phyloP scores from a whole-genome alignment of 352 stramenopile genomes.

The Phytophthora sp. region DNA sequence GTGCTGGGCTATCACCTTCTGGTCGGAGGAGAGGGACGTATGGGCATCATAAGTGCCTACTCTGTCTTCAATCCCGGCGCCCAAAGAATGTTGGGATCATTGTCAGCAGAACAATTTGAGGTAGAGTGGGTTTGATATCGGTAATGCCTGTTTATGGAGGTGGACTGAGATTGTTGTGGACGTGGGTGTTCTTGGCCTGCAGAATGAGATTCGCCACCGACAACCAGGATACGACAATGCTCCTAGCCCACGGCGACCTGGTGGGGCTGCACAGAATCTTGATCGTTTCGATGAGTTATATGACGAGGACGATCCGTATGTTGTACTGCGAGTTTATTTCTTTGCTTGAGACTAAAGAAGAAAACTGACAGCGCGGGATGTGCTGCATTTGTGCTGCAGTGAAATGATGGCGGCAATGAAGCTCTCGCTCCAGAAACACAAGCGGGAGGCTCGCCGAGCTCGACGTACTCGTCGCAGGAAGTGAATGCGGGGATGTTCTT shows the following conservation, averaged over 20 bases:
- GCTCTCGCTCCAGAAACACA: slow-evolving; percentile 73
- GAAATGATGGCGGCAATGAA: slow-evolving; percentile 59
- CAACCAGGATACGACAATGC: slow-evolving; percentile 36
- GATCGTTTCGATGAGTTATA: slow-evolving; percentile 31
- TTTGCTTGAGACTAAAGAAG: background rate
- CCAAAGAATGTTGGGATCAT: slow-evolving; percentile 75
- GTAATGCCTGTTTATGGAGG: background rate
- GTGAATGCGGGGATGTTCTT: slow-evolving; percentile 16
- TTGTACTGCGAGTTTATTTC: slow-evolving; percentile 5
- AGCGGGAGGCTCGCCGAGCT: slow-evolving; percentile 54
- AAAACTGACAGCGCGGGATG: slow-evolving; percentile 10
- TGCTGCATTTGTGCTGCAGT: slow-evolving; percentile 32
- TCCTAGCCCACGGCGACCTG: slow-evolving; percentile 5
- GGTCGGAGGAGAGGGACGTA: slow-evolving; percentile 19
- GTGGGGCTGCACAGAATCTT: slow-evolving; percentile 5
- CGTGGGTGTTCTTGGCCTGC: slow-evolving; percentile 1
- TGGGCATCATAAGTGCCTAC: slow-evolving; percentile 68
- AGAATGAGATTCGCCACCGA: slow-evolving; percentile 84
- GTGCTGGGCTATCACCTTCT: slow-evolving; percentile 50
- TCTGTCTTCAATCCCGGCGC: slow-evolving; percentile 81
- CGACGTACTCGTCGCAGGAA: slow-evolving; percentile 50
- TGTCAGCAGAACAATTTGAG: slow-evolving; percentile 88
- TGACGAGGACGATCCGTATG: slow-evolving; percentile 61
- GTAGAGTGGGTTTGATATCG: slow-evolving; percentile 26
- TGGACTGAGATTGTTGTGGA: slow-evolving; percentile 4